Evolutionary conservation across 2,329 filamentous ascomycete genomes (phyloP).

Genomic region (Nectriaceae sp.): DNA sequence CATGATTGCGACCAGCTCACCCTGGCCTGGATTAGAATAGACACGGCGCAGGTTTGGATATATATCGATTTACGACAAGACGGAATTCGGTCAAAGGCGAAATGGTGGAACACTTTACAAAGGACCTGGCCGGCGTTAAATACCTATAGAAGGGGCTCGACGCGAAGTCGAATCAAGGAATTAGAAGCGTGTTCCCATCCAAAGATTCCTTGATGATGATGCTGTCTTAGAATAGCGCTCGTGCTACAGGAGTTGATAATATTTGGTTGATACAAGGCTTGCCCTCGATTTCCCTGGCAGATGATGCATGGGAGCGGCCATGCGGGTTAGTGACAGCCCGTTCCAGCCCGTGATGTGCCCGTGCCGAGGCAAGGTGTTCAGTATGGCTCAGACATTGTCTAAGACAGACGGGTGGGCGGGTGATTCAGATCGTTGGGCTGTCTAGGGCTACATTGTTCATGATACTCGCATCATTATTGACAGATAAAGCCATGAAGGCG

Average conservation of each 20-base stretch:
- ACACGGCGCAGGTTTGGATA: not conserved
- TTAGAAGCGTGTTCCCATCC: no score
- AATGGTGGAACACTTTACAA: conserved; percentile 7
- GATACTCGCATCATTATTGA: no score
- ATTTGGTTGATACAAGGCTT: no score
- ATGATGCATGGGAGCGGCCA: no score
- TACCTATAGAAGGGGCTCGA: conserved; percentile 8
- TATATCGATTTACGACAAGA: not conserved
- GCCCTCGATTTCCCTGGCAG: no score
- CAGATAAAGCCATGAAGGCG: no score
- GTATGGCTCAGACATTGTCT: conserved; percentile 5
- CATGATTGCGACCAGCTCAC: not conserved
- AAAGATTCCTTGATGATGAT: no score
- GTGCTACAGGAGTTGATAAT: no score
- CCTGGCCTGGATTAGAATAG: not conserved
- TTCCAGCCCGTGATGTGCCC: not conserved
- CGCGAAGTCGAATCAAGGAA: not conserved
- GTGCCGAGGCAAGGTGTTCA: not conserved
- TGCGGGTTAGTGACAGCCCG: no score
- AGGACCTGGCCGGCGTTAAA: conserved; percentile 11
- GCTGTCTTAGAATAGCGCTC: no score
- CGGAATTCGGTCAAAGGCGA: not conserved
- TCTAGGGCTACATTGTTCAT: no score
- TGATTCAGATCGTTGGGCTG: not conserved
- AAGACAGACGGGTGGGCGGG: not conserved